Evolutionary conservation across 2,329 filamentous ascomycete species (phyloP).

Genomic region (Parafenestella ontariensis): DNA sequence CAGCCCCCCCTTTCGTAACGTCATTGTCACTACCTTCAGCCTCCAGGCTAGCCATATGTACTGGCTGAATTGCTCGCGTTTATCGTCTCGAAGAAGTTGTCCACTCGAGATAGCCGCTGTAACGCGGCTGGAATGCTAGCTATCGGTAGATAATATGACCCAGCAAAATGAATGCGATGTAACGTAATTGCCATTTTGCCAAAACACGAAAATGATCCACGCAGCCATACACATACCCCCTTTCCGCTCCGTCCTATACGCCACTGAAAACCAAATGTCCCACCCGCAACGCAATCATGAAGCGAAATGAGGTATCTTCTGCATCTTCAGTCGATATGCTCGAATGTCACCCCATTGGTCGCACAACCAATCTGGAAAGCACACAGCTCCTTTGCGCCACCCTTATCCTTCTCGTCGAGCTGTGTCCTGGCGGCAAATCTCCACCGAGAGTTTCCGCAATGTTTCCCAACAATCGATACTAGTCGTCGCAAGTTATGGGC

Average conservation of each 20-base stretch:
- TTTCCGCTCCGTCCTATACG: background rate
- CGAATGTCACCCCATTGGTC: background rate
- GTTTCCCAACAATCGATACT: background rate
- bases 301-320: background rate
- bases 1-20: too few relatives aligned
- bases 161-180: too few relatives aligned
- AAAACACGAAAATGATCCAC: too few relatives aligned
- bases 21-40: too few relatives aligned
- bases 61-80: too few relatives aligned
- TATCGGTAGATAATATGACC: too few relatives aligned
- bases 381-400: background rate
- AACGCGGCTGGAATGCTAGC: too few relatives aligned
- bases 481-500: conserved; percentile 6
- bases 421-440: conserved; percentile 3
- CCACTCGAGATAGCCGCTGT: too few relatives aligned
- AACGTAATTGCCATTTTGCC: too few relatives aligned
- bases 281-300: background rate
- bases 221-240: too few relatives aligned
- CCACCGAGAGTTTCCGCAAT: conserved; percentile 5
- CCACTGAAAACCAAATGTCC: background rate
- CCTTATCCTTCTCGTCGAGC: background rate
- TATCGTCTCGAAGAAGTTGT: too few relatives aligned
- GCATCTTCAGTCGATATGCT: background rate
- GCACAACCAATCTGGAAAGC: background rate
- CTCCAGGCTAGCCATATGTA: too few relatives aligned